phyloP scores from a whole-genome alignment of 1,139 yeast species.

The Lodderomyces orthopsilosis region DNA sequence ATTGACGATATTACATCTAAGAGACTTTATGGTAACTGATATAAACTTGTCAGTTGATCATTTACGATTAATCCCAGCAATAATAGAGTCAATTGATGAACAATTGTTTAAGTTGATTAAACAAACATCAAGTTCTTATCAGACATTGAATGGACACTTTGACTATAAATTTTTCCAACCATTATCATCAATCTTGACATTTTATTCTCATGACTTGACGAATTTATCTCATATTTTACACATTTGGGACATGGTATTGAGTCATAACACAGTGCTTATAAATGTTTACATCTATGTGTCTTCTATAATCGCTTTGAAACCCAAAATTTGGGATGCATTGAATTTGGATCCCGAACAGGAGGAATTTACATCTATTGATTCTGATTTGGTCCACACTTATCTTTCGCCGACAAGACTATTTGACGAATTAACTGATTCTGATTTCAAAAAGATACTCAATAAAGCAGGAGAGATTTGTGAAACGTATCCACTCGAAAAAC shows the following conservation, averaged over 20 bases:
- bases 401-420: slow-evolving; percentile 36
- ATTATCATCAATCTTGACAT: slow-evolving; percentile 71
- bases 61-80: slow-evolving; percentile 59
- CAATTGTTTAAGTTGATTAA: slow-evolving; percentile 49
- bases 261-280: slow-evolving; percentile 43
- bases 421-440: slow-evolving; percentile 27
- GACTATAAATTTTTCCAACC: slow-evolving; percentile 56
- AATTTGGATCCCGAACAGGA: slow-evolving; percentile 13
- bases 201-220: slow-evolving; percentile 72
- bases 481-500: slow-evolving; percentile 25
- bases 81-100: slow-evolving; percentile 52
- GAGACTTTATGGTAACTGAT: slow-evolving; percentile 83
- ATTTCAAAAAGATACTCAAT: slow-evolving; percentile 36
- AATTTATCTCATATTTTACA: slow-evolving; percentile 48
- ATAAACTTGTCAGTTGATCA: slow-evolving; percentile 67
- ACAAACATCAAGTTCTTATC: slow-evolving; percentile 30
- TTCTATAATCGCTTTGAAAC: slow-evolving; percentile 41
- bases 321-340: slow-evolving; percentile 33
- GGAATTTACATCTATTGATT: slow-evolving; percentile 27
- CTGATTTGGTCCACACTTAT: slow-evolving; percentile 44
- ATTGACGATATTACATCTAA: slow-evolving; percentile 59
- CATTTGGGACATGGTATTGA: slow-evolving; percentile 63
- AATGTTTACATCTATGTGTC: slow-evolving; percentile 58
- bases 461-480: slow-evolving; percentile 30
- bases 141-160: slow-evolving; percentile 29